These are phyloP conservation scores for Hymenoscyphus occultus DNA, from an alignment of 2,329 filamentous ascomycete genomes.

Conservation along the genomic window DNA sequence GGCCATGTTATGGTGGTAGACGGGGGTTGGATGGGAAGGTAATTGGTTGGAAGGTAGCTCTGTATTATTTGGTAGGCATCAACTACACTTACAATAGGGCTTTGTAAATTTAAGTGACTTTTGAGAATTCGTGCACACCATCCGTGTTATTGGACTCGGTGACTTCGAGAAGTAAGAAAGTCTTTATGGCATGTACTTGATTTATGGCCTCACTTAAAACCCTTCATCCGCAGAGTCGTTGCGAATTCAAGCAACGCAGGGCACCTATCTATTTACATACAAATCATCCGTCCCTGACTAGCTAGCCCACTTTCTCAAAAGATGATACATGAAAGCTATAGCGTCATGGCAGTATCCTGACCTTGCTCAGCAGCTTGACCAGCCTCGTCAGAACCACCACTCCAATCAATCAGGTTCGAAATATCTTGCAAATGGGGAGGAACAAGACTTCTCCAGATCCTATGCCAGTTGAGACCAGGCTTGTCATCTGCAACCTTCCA, in stretches of 20 bases:
- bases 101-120: not conserved
- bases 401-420: not conserved
- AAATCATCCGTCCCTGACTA: not conserved
- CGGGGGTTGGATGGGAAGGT: slow-evolving; percentile 81
- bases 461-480: not conserved
- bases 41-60: not conserved
- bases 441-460: not conserved
- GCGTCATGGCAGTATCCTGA: not conserved
- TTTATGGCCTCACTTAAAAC: not conserved
- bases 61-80: not conserved
- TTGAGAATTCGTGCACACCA: not conserved
- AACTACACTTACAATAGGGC: not conserved
- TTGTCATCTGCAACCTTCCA: not conserved
- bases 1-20: slow-evolving; percentile 82
- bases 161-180: not conserved
- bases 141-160: not conserved
- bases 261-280: not conserved
- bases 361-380: not conserved
- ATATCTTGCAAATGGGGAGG: not conserved
- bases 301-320: not conserved
- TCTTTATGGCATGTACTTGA: not conserved
- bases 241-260: not conserved
- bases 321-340: not conserved
- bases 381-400: not conserved
- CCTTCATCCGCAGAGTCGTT: not conserved